A percentile compares a stretch with the other conserved stretches of the same genome.
phyloP scores from a whole-genome alignment of 2,329 filamentous ascomycete species.

The Colletotrichum echinochloae region DNA sequence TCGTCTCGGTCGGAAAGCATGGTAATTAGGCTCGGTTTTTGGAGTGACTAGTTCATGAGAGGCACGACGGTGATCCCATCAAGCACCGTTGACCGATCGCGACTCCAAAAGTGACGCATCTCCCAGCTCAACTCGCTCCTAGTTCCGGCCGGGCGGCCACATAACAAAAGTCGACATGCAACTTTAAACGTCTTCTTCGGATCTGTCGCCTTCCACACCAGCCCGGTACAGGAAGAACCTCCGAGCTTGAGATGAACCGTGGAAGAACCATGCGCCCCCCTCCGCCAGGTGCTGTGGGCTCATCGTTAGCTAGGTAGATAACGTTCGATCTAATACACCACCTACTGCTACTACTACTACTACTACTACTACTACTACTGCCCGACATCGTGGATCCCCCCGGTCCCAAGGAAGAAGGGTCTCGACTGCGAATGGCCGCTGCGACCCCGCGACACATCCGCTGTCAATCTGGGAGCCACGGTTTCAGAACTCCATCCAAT shows the following conservation, averaged over 20 bases:
- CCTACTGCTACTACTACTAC: background rate
- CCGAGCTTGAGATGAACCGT: slow-evolving; percentile 38
- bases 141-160: slow-evolving; percentile 5
- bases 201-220: slow-evolving; percentile 16
- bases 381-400: slow-evolving; percentile 22
- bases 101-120: background rate
- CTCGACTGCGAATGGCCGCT: background rate
- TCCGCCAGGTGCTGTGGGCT: background rate
- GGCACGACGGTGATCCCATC: background rate
- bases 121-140: background rate
- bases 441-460: background rate
- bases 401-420: background rate
- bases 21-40: background rate
- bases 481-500: slow-evolving; percentile 15
- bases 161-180: slow-evolving; percentile 13
- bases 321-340: background rate
- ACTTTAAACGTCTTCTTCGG: slow-evolving; percentile 32
- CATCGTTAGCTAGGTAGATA: background rate
- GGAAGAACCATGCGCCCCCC: background rate
- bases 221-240: slow-evolving; percentile 19
- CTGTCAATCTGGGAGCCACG: background rate
- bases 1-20: background rate
- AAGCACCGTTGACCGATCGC: background rate
- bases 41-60: background rate
- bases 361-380: slow-evolving; percentile 1